A percentile compares a stretch with the other conserved stretches of the same genome.
phyloP scores from a whole-genome alignment of 768 basidiomycete species.

The Sarcodon aspratus region DNA sequence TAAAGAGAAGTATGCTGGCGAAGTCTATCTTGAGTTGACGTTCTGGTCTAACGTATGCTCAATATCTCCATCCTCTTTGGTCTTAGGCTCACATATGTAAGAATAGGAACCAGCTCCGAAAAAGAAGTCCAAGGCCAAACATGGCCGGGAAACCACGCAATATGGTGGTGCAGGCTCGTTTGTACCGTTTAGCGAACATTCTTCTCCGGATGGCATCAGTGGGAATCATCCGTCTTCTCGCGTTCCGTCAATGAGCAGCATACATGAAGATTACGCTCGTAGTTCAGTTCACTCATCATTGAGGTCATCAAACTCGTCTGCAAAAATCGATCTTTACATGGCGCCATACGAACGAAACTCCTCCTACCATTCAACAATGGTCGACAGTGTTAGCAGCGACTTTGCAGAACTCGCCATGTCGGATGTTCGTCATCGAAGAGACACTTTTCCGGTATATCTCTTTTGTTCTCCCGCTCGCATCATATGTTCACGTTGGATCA shows the following conservation, averaged over 20 bases:
- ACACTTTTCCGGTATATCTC: neutral
- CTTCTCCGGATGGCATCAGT: neutral
- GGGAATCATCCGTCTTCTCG: neutral
- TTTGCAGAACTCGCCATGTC: neutral
- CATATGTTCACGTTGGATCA: neutral
- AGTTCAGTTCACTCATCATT: neutral
- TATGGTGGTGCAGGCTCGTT: conserved; percentile 78
- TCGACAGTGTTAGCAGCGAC: neutral
- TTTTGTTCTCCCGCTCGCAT: neutral
- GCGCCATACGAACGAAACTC: neutral
- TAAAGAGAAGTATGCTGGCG: conserved; percentile 91
- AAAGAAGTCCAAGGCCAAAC: conserved; percentile 41
- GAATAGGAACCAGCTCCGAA: conserved; percentile 70
- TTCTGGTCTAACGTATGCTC: conserved; percentile 86
- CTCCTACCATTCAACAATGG: neutral
- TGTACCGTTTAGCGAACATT: conserved; percentile 27
- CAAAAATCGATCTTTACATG: neutral
- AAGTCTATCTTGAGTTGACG: conserved; percentile 92
- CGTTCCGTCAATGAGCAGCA: neutral
- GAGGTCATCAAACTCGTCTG: neutral
- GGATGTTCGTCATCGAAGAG: neutral
- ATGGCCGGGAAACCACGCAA: conserved; percentile 29
- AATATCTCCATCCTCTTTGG: neutral
- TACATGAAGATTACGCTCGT: neutral
- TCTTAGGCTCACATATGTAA: conserved; percentile 1